phyloP scores from a whole-genome alignment of 345 rosid genomes.

The Arabidopsis arenosa region DNA sequence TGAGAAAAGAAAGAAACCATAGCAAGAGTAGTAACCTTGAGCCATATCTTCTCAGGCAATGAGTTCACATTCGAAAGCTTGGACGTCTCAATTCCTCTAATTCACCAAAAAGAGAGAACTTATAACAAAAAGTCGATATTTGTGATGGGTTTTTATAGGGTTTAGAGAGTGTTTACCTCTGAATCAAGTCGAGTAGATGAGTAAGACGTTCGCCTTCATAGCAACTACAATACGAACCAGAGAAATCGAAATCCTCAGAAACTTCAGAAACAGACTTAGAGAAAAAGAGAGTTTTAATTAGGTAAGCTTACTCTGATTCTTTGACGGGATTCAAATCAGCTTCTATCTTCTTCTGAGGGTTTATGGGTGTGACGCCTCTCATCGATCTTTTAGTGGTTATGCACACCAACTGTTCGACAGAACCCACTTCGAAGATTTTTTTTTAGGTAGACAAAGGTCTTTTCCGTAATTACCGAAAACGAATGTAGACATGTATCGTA shows the following conservation, averaged over 20 bases:
- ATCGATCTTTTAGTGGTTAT: conserved; percentile 7
- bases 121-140: background rate
- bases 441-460: background rate
- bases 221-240: conserved; percentile 45
- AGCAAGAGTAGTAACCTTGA: conserved; percentile 53
- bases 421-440: background rate
- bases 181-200: conserved; percentile 57
- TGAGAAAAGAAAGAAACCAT: background rate
- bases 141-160: background rate
- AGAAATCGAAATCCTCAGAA: conserved; percentile 18
- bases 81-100: conserved; percentile 60
- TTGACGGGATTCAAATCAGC: conserved; percentile 23
- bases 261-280: background rate
- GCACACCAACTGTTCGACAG: conserved; percentile 30
- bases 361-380: conserved; percentile 23
- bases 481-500: background rate
- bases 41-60: conserved; percentile 78
- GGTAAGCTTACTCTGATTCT: conserved; percentile 37
- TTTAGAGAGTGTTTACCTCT: conserved; percentile 45
- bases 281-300: background rate
- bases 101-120: background rate
- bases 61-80: conserved; percentile 53
- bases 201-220: conserved; percentile 65
- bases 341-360: conserved; percentile 33
- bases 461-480: background rate